Percentiles rank a stretch among this genome's conserved stretches.
phyloP scores from a whole-genome alignment of 1,284 basidiomycete species.

The Ceratobasidium sp. region DNA sequence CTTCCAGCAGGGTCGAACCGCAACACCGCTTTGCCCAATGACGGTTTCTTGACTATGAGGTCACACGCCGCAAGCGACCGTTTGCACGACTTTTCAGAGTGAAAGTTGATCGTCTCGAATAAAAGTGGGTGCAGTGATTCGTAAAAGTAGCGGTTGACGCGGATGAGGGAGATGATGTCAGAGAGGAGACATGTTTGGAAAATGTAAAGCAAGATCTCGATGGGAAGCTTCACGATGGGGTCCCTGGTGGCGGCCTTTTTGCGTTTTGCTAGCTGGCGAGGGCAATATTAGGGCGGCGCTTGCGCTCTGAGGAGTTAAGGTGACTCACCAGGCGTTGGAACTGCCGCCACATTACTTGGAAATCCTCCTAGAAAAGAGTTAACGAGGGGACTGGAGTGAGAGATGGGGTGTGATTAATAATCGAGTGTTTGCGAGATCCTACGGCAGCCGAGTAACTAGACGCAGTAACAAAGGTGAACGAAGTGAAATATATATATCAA shows the following conservation, averaged over 20 bases:
- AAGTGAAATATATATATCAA: background rate
- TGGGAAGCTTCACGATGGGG: conserved; percentile 22
- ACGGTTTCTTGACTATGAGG: conserved; percentile 26
- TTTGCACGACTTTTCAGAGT: conserved; percentile 37
- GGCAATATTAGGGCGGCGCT: conserved; percentile 22
- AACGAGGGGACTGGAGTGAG: background rate
- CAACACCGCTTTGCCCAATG: conserved; percentile 26
- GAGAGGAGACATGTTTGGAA: conserved; percentile 18
- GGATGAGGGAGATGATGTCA: conserved; percentile 35
- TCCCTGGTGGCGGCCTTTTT: conserved; percentile 6
- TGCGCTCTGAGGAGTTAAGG: background rate
- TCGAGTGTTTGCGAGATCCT: background rate
- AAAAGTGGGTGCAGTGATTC: conserved; percentile 32
- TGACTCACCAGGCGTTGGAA: conserved; percentile 26
- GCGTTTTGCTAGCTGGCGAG: background rate
- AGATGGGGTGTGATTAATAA: background rate
- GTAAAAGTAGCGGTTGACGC: conserved; percentile 37
- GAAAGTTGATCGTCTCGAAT: conserved; percentile 44
- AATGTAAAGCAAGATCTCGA: conserved; percentile 32
- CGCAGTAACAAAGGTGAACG: background rate
- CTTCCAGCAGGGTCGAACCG: conserved; percentile 42
- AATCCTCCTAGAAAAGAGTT: background rate
- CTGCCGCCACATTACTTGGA: background rate
- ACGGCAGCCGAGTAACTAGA: background rate
- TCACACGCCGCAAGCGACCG: conserved; percentile 28